Evolutionary conservation across 768 basidiomycete genomes (phyloP), one percentile per base, ranked within the genome.

Genomic region (Krasilnikovozyma curviuscula): DNA sequence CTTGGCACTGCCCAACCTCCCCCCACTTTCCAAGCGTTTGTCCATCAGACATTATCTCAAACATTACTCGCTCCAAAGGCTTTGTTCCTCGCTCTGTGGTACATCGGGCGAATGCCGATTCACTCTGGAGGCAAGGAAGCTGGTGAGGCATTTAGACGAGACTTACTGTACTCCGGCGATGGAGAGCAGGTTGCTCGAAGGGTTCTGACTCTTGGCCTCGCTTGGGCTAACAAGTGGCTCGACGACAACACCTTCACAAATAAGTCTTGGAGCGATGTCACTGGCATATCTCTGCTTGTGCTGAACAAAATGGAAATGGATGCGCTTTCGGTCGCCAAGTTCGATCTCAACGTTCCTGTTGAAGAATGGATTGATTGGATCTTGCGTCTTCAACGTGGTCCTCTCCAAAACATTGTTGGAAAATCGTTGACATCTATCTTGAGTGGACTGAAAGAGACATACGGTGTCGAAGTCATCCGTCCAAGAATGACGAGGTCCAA

Each of bases 211-310:
- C 34, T 57, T n/a, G 54, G 56, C 21, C 42, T 57, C 19, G 52
- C 54, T n/a, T 55, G 54, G 41, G 49, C 50, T 42, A 57, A 57
- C 54, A 57, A 55, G 54, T 57, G 56, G 52, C 42, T 57, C 25
- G 56, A 57, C 44, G 56, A 57, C 44, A 55, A 57, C 49, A 57
- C 56, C 14, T 57, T 55, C 38, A 57, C 56, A 34, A 55, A 55
- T 48, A 52, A 54, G 43, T 57, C 56, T 19, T 57, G 56, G 56
- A 49, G 43, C 3, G 54, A 57, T 42, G 56, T 57, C 31, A 57
- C 56, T 25, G 45, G 46, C 34, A 49, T 57, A 30, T 50, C 52
- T 18, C 51, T 55, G 24, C 37, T 34, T 28, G 54, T 55, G 52
- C 51, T 57, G 49, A 57, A 57, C 44, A 40, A 41, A 18, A 44